Base-by-base conservation (phyloP, 176 grass and related monocot species). In the Musa acuminata region DNA sequence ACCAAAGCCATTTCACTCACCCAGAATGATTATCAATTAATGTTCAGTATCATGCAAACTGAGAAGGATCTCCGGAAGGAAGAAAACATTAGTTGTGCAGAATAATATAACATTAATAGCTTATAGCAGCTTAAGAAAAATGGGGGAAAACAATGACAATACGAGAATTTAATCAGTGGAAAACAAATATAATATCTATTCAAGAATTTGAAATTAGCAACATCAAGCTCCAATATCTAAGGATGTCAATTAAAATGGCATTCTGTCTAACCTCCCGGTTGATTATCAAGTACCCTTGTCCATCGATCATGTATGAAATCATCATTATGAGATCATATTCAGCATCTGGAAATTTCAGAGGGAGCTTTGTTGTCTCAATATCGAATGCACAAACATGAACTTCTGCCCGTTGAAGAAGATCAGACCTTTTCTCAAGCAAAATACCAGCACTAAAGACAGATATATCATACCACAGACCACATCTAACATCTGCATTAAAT, bases 381-480 rank as follows among this genome's bases (percentile, higher is more conserved):
- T 98, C 94, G 89, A 98, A 98, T 60, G 90, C 94, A 87, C 94
- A 98, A 43, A 98, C 90, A 79, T 98, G 94, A 79, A 98, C 90
- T 85, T 98, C 94, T 69, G 90, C 94, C 79, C 94, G 85, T 72
- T 98, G 94, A 80, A 98, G 88, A 71, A 98, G 80, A 82, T 98
- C 94, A 78, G 72, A 79, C 77, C 94, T 98, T 85, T 85, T 89
- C 75, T 93, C 72, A 65, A 98, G 80, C 55, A 80, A 87, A 93
- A 83, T 82, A 74, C 87, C 95, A 48, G 88, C 84, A 82, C 90
- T 82, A 80, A 84, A 89, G 53, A 93, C 87, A 64, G 55, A 83
- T 75, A 91, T 82, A 87, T 98, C 83, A 76, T 98, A 93, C 90
- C 95, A 98, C 70, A 89, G 90, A 73, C 95, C 95, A 81, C 83